Conservation (phyloP, 352 stramenopile genomes). For the Phytophthora melonis region DNA sequence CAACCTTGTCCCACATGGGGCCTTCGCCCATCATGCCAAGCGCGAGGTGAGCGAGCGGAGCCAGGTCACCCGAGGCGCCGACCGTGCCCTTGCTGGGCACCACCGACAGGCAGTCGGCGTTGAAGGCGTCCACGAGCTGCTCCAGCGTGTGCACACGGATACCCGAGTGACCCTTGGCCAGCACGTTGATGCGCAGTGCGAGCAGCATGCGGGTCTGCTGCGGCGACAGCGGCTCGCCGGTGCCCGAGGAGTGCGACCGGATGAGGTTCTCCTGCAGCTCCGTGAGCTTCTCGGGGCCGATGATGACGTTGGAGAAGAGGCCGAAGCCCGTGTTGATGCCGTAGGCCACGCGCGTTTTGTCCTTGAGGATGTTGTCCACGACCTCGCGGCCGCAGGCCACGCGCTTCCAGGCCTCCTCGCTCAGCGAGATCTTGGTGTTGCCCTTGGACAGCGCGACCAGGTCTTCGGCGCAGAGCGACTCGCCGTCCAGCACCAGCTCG, state of each 20-base stretch:
- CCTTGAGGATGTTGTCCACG: conserved; percentile 89
- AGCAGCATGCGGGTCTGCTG: conserved; percentile 89
- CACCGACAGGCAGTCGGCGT: conserved; percentile 86
- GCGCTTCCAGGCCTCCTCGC: conserved; percentile 74
- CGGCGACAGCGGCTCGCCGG: conserved; percentile 78
- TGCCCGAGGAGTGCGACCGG: conserved; percentile 82
- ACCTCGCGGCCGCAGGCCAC: conserved; percentile 78
- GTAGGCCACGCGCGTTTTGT: conserved; percentile 83
- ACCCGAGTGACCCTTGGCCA: conserved; percentile 89
- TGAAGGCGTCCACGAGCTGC: conserved; percentile 88
- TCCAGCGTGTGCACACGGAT: conserved; percentile 82
- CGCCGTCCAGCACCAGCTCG: conserved; percentile 68
- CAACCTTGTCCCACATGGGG: conserved; percentile 86
- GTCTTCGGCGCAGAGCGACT: conserved; percentile 74
- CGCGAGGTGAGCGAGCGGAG: conserved; percentile 87
- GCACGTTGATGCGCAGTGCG: conserved; percentile 89
- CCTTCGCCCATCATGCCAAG: conserved; percentile 92
- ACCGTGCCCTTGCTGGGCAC: conserved; percentile 89
- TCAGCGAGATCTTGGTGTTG: conserved; percentile 65
- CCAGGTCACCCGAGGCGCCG: conserved; percentile 89
- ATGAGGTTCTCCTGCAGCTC: conserved; percentile 90
- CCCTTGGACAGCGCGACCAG: conserved; percentile 79
- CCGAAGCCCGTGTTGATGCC: conserved; percentile 95
- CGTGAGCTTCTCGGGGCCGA: conserved; percentile 83
- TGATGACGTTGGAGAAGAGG: conserved; percentile 92